Evolutionary conservation across 2,329 filamentous ascomycete genomes (phyloP), one percentile per base, ranked within the genome.

Genomic region (Elsinoe ampelina): DNA sequence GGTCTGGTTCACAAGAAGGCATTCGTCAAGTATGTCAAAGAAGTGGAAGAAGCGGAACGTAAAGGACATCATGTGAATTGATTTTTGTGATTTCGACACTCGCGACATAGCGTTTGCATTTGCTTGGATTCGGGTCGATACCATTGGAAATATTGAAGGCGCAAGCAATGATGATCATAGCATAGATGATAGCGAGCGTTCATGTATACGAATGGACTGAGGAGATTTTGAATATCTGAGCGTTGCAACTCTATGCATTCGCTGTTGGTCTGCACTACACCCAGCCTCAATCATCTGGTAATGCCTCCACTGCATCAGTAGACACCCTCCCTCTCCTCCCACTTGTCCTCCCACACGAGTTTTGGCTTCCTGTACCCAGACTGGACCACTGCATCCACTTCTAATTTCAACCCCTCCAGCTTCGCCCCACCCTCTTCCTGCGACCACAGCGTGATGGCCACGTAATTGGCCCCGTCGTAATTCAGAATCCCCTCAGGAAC

Each of bases 1-100:
- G 93, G 93, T 60, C 81, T 98, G 77, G 89, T 86, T 52, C 93
- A 98, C 72, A 97, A 97, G 76, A 98, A 98, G 76, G 85, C 84
- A 3, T 97, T 98, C 74, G 92, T 95, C 59, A 91, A 89, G 70
- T 96, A 95, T 68, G 86, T 95, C 71, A 89, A 91, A 63, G 86
- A 95, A 66, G 73, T 91, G 45, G 87, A 93, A 67, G 78, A 85
- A 63, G 68, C 62, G 48, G 62, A 67, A 51, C 39, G 58, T 26
- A 61, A 60, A n/a, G 58, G 58, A 12, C 54, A 57, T n/a, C 43
- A 58, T 43, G 41, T 55, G 36, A 43, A 36, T 39, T 57, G 12
- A 35, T 17, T 15, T 10, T 26, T 15, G 11, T n/a, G 19, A 22
- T 54, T 38, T 36, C 6, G 15, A 30, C 7, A 30, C 5, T 7